Conservation (phyloP, 257 asterid genomes). For the Sherardia arvensis region DNA sequence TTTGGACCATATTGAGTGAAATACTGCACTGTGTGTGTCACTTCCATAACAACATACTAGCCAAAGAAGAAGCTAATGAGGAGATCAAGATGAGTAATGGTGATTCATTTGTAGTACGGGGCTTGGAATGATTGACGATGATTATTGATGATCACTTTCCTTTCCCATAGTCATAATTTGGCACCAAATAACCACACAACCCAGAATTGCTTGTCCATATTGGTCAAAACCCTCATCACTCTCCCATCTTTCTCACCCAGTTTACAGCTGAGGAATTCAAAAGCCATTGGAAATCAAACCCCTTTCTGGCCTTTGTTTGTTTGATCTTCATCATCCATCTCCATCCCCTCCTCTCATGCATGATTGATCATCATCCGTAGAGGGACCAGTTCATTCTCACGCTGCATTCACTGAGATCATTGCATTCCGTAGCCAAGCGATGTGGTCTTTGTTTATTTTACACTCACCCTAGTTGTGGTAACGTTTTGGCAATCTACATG, state of each 20-base stretch:
- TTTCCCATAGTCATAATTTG: neutral
- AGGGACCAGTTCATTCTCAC: slow-evolving; percentile 25
- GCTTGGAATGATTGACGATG: neutral
- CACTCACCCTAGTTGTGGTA: neutral
- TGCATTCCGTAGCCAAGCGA: neutral
- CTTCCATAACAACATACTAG: too few relatives aligned
- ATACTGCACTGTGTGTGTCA: too few relatives aligned
- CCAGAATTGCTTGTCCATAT: slow-evolving; percentile 6
- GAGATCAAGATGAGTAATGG: neutral
- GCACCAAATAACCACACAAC: neutral
- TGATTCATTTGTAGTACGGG: neutral
- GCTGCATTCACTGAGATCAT: neutral
- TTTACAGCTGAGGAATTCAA: slow-evolving; percentile 3
- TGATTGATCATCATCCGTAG: slow-evolving; percentile 13
- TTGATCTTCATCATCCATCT: slow-evolving; percentile 12
- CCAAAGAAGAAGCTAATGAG: neutral
- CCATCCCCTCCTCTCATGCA: slow-evolving; percentile 13
- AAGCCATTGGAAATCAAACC: slow-evolving; percentile 13
- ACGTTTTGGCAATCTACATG: neutral
- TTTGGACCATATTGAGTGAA: too few relatives aligned
- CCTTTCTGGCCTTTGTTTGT: slow-evolving; percentile 22
- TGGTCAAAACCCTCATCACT: slow-evolving; percentile 26
- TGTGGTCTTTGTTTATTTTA: neutral
- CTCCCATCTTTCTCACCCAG: neutral
- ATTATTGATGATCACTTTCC: slow-evolving; percentile 5